These are phyloP conservation scores for Paraphoma sp. DNA, from an alignment of 2,329 filamentous ascomycete species.

Conservation along the genomic window DNA sequence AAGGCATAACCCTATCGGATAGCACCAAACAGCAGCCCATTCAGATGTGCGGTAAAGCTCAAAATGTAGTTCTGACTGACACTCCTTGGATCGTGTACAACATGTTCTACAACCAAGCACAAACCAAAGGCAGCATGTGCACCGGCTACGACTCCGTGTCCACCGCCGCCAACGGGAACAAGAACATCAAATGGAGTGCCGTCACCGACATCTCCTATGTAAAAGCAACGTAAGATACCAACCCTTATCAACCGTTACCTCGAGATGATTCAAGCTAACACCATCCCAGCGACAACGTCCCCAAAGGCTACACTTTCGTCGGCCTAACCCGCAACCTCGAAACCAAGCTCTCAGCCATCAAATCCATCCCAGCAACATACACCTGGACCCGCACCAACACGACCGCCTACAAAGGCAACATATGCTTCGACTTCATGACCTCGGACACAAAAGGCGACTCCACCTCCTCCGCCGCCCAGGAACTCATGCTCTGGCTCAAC, in stretches of 20 bases:
- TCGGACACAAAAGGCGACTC: constrained; percentile 52
- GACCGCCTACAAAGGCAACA: constrained; percentile 53
- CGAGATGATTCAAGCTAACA: constrained; percentile 6
- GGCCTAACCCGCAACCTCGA: constrained; percentile 53
- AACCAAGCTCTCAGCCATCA: constrained; percentile 47
- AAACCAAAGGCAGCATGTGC: constrained; percentile 50
- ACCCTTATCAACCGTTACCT: no score
- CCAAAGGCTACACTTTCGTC: constrained; percentile 55
- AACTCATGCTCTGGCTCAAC: constrained; percentile 56
- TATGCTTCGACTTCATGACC: constrained; percentile 56
- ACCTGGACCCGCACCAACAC: constrained; percentile 50
- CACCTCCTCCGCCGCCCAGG: constrained; percentile 48
- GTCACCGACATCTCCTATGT: constrained; percentile 50
- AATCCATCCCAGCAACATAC: constrained; percentile 50
- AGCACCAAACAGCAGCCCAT: constrained; percentile 19
- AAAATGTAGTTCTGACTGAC: constrained; percentile 41
- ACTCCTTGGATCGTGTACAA: constrained; percentile 56
- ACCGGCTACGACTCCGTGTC: constrained; percentile 47
- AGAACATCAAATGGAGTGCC: constrained; percentile 49
- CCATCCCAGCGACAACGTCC: constrained; percentile 42
- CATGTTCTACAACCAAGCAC: constrained; percentile 54
- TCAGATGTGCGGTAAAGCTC: constrained; percentile 18
- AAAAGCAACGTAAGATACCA: constrained; percentile 22
- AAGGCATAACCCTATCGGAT: constrained; percentile 19
- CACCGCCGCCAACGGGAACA: constrained; percentile 35